Conservation (phyloP, 208 protist genomes). For the Phytomonas sp. region DNA sequence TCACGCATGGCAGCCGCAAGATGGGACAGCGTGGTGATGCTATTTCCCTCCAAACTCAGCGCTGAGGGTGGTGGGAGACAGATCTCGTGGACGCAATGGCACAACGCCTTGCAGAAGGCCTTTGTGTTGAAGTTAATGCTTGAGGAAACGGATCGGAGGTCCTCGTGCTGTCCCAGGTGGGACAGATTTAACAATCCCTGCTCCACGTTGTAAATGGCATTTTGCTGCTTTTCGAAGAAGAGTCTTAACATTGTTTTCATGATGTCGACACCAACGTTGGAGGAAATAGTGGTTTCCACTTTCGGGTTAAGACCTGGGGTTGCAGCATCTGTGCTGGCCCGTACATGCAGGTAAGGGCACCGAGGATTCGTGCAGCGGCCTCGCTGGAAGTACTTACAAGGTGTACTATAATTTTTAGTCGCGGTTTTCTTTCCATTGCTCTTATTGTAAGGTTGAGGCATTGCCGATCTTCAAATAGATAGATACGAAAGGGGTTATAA, state of each 20-base stretch:
- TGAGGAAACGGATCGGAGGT: conserved; percentile 38
- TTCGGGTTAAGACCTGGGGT: conserved; percentile 6
- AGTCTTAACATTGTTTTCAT: conserved; percentile 78
- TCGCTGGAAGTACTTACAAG: conserved; percentile 62
- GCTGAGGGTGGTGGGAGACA: conserved; percentile 52
- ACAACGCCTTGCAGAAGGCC: conserved; percentile 73
- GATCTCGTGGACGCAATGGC: conserved; percentile 50
- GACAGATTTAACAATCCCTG: conserved; percentile 51
- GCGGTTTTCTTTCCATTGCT: conserved; percentile 20
- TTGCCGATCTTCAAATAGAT: not conserved
- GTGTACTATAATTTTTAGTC: conserved; percentile 21
- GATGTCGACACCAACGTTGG: conserved; percentile 23
- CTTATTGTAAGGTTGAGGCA: conserved; percentile 65
- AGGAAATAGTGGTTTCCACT: conserved; percentile 6
- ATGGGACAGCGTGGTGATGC: conserved; percentile 48
- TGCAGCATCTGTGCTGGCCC: conserved; percentile 11
- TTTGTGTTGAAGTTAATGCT: conserved; percentile 84
- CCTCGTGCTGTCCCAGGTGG: conserved; percentile 29
- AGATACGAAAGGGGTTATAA: conserved; percentile 3
- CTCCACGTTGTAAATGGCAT: conserved; percentile 44
- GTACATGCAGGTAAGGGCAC: conserved; percentile 69
- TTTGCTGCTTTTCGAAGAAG: conserved; percentile 83
- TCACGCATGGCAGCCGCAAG: conserved; percentile 54
- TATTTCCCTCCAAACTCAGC: conserved; percentile 55
- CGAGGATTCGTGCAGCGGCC: conserved; percentile 63